Base-by-base conservation (phyloP, 2,329 filamentous ascomycete species). In the Aspergillus texensis region DNA sequence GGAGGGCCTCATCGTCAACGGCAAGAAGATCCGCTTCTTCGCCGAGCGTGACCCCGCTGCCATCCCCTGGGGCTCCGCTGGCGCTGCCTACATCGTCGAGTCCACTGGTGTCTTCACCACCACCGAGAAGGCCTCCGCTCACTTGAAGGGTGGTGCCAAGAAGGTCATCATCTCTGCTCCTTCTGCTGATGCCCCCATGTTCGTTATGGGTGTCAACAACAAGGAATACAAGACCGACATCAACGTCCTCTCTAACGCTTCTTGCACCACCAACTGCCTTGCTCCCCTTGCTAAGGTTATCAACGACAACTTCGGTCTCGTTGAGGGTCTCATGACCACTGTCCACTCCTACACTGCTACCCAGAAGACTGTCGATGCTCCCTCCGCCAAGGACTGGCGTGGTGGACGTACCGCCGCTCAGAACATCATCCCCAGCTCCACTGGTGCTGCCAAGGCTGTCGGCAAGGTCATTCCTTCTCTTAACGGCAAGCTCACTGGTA, bases 211-310 rank as follows among this genome's bases (percentile, higher is more conserved):
- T 81, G 95, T 99, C 86, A 99, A 98, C 89, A 87, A 98, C 85
- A 88, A 94, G 82, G 87, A 83, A 76, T 98, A 98, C 90, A 94
- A 92, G 82, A 89, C 91, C 80, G 91, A 91, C 81, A 88, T 95
- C 82, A 85, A 93, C 76, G 90, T 99, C 82, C 92, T 98, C 86
- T 98, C 95, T 85, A 99, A 99, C 87, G 95, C 95, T 76, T 98
- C 95, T 75, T 98, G 95, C 93, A 99, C 95, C 82, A 98, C 95
- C 88, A 99, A 99, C 92, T 98, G 95, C 90, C 86, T 99, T 84
- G 95, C 95, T 82, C 95, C 95, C 81, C 91, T 99, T 71, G 95
- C 95, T 86, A 99, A 98, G 92, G 93, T 98, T 79, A 89, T 99
- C 86, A 86, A 99, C 89, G 94, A 98, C 88, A 96, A 97, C 84